Evolutionary conservation across 2,329 filamentous ascomycete species (phyloP).

Genomic region (Colletotrichum tropicale): DNA sequence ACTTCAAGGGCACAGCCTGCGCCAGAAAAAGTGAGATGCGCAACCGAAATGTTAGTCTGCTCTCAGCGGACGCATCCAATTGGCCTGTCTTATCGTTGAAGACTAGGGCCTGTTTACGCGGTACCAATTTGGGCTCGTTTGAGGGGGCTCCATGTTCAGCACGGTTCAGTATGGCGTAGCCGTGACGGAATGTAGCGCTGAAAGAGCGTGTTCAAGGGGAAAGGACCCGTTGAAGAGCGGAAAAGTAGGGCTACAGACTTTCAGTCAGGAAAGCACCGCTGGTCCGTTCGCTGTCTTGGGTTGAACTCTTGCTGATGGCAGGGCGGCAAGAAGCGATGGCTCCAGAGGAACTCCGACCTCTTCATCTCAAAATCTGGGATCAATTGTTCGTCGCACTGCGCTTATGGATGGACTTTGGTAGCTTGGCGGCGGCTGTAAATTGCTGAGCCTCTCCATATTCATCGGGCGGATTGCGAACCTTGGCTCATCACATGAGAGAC

Average conservation of each 20-base stretch:
- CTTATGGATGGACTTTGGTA: neutral
- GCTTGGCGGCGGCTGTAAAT: neutral
- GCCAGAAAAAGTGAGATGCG: neutral
- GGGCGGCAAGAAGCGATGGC: neutral
- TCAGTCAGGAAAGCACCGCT: neutral
- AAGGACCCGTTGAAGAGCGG: neutral
- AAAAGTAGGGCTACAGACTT: neutral
- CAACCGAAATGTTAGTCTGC: neutral
- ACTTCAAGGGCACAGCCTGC: neutral
- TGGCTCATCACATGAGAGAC: neutral
- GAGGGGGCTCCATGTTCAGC: neutral
- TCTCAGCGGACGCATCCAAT: neutral
- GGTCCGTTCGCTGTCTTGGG: neutral
- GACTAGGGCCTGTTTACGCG: neutral
- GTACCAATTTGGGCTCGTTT: neutral
- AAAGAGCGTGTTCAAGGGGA: neutral
- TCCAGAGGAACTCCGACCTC: neutral
- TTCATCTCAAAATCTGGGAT: neutral
- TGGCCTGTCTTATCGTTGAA: neutral
- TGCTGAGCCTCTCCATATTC: neutral
- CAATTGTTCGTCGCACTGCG: neutral
- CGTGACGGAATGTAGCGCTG: neutral
- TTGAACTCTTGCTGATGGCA: neutral
- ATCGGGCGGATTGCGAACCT: neutral
- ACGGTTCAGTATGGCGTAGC: conserved; percentile 4